A percentile compares a stretch with the other conserved stretches of the same genome.
Conservation (phyloP, 768 basidiomycete species). For the Naganishia vaughanmartiniae region DNA sequence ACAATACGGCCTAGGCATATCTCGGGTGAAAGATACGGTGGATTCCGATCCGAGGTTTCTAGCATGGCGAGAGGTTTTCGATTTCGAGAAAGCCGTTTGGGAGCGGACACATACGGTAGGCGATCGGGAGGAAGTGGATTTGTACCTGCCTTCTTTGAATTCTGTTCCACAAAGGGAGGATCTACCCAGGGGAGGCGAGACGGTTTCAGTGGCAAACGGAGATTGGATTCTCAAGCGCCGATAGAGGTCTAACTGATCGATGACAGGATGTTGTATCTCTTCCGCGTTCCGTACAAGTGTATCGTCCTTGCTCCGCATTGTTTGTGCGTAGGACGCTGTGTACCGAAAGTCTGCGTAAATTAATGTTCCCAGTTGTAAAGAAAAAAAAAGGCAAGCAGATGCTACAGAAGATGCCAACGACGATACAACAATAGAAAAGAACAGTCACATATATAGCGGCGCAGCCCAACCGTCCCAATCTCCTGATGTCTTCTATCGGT, state of each 20-base stretch:
- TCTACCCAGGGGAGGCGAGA: not conserved
- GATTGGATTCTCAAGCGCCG: not conserved
- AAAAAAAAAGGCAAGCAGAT: not conserved
- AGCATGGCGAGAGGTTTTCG: not conserved
- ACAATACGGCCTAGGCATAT: slow-evolving; percentile 1
- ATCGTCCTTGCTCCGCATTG: not conserved
- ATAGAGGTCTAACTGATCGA: not conserved
- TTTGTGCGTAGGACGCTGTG: not conserved
- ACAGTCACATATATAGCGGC: not conserved
- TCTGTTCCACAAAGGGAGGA: not conserved
- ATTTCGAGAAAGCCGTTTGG: not conserved
- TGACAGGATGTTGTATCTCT: not conserved
- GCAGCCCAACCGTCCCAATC: not conserved
- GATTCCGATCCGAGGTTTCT: not conserved
- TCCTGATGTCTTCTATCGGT: not conserved
- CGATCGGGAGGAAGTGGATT: not conserved
- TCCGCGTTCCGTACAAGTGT: not conserved
- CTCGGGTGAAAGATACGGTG: not conserved
- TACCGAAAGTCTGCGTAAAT: too few species aligned
- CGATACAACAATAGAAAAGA: not conserved
- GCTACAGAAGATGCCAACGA: not conserved
- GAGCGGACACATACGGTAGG: not conserved
- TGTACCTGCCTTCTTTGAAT: not conserved
- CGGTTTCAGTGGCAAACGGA: not conserved
- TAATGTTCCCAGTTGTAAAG: too few species aligned